A percentile compares a stretch with the other conserved stretches of the same genome.
These are phyloP conservation scores for Citrullus mucosospermus DNA, from an alignment of 306 rosid species.

Conservation along the genomic window DNA sequence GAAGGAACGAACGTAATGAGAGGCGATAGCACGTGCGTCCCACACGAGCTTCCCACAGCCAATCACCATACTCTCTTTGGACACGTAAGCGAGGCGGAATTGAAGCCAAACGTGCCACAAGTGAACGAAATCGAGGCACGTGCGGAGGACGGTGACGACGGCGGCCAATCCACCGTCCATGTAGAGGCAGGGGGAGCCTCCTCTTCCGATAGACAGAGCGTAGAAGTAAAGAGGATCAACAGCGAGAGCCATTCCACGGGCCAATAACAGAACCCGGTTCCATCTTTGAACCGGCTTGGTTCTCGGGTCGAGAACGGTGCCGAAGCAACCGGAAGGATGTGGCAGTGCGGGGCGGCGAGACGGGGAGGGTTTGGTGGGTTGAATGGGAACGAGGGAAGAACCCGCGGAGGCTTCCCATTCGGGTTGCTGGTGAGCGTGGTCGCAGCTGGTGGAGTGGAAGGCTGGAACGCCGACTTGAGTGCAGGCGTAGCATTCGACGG, in stretches of 20 bases:
- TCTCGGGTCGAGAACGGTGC: constrained; percentile 63
- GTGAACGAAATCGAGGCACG: constrained; percentile 65
- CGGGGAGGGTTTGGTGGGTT: constrained; percentile 13
- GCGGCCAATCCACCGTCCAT: constrained; percentile 85
- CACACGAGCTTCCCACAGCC: constrained; percentile 98
- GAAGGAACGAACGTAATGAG: constrained; percentile 52
- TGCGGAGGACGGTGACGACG: constrained; percentile 54
- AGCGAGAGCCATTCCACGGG: constrained; percentile 82
- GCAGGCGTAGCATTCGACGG: constrained; percentile 84
- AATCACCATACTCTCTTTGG: constrained; percentile 73
- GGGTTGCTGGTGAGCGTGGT: constrained; percentile 39
- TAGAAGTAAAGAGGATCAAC: constrained; percentile 87
- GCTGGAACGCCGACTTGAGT: constrained; percentile 75
- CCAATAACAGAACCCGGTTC: constrained; percentile 69
- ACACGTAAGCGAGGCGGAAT: constrained; percentile 74
- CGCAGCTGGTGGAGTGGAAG: constrained; percentile 93
- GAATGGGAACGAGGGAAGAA: constrained; percentile 59
- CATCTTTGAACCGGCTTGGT: constrained; percentile 70
- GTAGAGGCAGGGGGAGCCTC: constrained; percentile 74
- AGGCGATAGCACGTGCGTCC: constrained; percentile 76
- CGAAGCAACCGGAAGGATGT: constrained; percentile 26
- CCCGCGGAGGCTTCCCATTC: constrained; percentile 97
- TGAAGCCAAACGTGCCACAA: constrained; percentile 76
- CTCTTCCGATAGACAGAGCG: constrained; percentile 75
- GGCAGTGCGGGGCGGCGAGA: neutral